Conservation (phyloP, 176 grass and related monocot genomes). For the Aegilops sharonensis region DNA sequence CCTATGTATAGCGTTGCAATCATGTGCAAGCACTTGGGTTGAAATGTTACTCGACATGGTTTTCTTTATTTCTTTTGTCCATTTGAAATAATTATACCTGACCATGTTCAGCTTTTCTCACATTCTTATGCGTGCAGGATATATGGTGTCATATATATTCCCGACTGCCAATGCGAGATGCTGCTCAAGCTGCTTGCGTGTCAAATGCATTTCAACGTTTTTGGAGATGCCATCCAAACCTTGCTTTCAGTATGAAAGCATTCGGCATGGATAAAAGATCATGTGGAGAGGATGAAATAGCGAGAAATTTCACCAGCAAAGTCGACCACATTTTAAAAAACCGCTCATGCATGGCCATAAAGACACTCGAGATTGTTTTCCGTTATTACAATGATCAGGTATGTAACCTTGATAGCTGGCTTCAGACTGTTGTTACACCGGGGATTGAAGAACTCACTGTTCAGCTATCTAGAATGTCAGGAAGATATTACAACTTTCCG, state of each 20-base stretch:
- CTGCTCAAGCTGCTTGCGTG: not conserved
- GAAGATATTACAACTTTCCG: not conserved
- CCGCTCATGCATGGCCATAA: not conserved
- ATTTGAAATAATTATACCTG: not conserved
- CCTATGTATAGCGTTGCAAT: not conserved
- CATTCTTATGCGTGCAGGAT: not conserved
- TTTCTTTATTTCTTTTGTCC: not conserved
- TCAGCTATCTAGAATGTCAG: not conserved
- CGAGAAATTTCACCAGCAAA: not conserved
- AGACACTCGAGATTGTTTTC: not conserved
- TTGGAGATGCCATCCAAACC: not conserved
- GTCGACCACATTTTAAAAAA: slow-evolving; percentile 9
- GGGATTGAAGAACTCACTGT: slow-evolving; percentile 19
- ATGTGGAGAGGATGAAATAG: not conserved
- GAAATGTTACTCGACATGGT: not conserved
- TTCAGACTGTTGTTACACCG: not conserved
- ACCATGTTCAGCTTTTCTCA: not conserved
- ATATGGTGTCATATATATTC: not conserved
- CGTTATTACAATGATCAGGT: not conserved
- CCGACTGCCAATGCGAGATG: not conserved
- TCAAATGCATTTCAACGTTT: not conserved
- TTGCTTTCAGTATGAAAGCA: not conserved
- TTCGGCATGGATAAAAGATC: not conserved
- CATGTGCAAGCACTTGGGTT: not conserved
- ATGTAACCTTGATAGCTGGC: not conserved